phyloP scores from a whole-genome alignment of 768 basidiomycete genomes.

The Amanita fuliginea region DNA sequence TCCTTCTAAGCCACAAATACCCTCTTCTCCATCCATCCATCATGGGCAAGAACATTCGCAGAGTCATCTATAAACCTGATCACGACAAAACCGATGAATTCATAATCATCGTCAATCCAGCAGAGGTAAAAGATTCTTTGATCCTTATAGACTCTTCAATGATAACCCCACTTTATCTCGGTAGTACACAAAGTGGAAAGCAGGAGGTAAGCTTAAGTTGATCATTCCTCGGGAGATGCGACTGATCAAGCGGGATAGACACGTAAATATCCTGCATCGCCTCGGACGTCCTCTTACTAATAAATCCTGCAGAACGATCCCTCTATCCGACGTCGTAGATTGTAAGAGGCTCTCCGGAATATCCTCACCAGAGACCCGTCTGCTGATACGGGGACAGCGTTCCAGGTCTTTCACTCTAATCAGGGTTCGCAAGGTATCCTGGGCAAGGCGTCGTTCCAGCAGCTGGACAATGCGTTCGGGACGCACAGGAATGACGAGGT shows the following conservation, averaged over 20 bases:
- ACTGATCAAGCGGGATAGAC: constrained; percentile 31
- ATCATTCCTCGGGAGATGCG: constrained; percentile 10
- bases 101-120: constrained; percentile 54
- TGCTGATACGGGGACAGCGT: constrained; percentile 33
- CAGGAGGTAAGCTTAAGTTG: constrained; percentile 45
- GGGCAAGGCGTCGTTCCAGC: constrained; percentile 68
- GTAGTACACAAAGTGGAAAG: constrained; percentile 72
- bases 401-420: constrained; percentile 54
- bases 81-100: constrained; percentile 63
- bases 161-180: constrained; percentile 4
- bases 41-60: constrained; percentile 42
- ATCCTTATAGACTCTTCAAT: not conserved
- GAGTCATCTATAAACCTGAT: constrained; percentile 76
- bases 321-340: constrained; percentile 71
- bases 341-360: constrained; percentile 33
- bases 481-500: constrained; percentile 58
- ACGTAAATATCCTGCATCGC: constrained; percentile 36
- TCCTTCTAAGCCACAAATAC: not conserved
- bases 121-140: constrained; percentile 36
- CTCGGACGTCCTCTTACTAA: not conserved
- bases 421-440: constrained; percentile 77
- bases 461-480: constrained; percentile 65
- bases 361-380: too few species aligned
- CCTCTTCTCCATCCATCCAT: constrained; percentile 7
- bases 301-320: constrained; percentile 40